Evolutionary conservation across 345 rosid species (phyloP), one percentile per base, ranked within the genome.

Genomic region (Hypericum perforatum): DNA sequence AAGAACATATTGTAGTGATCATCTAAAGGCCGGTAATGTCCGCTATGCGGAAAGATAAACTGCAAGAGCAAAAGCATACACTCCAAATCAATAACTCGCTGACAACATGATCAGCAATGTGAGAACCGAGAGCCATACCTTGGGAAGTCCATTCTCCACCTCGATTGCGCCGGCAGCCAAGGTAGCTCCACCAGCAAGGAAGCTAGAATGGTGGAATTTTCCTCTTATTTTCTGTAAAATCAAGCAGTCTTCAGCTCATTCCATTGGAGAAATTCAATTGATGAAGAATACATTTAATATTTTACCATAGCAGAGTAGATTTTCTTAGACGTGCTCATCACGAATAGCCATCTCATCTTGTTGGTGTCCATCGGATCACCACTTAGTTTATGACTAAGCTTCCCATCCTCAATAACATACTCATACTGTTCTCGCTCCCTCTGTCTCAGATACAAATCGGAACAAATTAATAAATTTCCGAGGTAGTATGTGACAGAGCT

Each of bases 131-230:
- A 22, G 32, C 1, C 8, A 39, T 81, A 87, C 98, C 89, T 79
- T 87, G 37, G 85, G 84, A 62, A 70, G 59, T 63, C 96, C 98
- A 54, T 70, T 16, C 61, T 85, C 89, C 16, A 66, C 87, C 16
- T 43, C 65, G 2, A 91, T 70, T 70, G 95, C 81, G 72, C 98
- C 98, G 4, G 98, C 96, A 0, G 95, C 95, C 61, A 87, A 52
- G 0, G 98, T 82, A 46, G 78, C 85, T 70, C 98, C 98, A 37
- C 98, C 98, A 2, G 98, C 98, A 74, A 91, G 70, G 61, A 91
- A 91, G 65, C 96, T 91, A 2, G 98, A 91, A 76, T 91, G 96
- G 64, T 91, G 98, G 64, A 91, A 91, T 49, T 32, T 62, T 53
- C 98, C 98, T 71, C 87, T 91, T 92, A 79, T 81, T 60, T 91